Evolutionary conservation across 805 yeast species (phyloP), one percentile per base, ranked within the genome.

Genomic region (Wickerhamomyces pijperi): DNA sequence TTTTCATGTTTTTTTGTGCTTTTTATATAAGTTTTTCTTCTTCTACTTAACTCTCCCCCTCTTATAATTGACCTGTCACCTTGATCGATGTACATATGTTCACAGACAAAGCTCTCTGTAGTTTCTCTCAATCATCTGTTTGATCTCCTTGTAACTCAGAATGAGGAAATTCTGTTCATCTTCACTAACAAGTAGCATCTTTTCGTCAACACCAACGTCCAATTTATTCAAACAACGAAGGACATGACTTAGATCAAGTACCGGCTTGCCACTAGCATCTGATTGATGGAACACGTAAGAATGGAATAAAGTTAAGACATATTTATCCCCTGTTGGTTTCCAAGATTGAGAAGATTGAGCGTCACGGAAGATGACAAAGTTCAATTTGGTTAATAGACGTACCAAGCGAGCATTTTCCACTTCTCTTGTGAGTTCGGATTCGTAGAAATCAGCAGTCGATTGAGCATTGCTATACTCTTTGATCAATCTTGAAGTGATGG

Each of bases 181-280:
- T 11, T 81, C 73, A 28, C 92, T 79, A 1, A 86, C 85, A 38
- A 92, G 68, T 55, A 88, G 63, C 14, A 92, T 60, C 47, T 74
- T 77, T 59, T 92, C 98, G 38, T 84, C 87, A 28, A 81, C 70
- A 1, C 97, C 97, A 5, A 90, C 94, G 55, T 92, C 98, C 46
- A 92, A 65, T 59, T 90, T 92, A 61, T 90, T 90, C 51, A 92
- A 64, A 50, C 82, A 74, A 37, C 75, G 66, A 43, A 92, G 63
- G 5, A 87, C 88, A 56, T 86, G 86, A 1, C 87, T 78, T 49
- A 92, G 65, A 58, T 92, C 96, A 41, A 86, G 63, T 2, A 78
- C 73, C 3, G 95, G 87, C 49, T 71, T 70, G 13, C 95, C 95
- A 19, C 59, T 59, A 38, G 81, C 88, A 56, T 85, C 87, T 31